Percentiles rank a stretch among this genome's conserved stretches.
These are phyloP conservation scores for Cornus florida DNA, from an alignment of 148 eudicot genomes.

Conservation along the genomic window DNA sequence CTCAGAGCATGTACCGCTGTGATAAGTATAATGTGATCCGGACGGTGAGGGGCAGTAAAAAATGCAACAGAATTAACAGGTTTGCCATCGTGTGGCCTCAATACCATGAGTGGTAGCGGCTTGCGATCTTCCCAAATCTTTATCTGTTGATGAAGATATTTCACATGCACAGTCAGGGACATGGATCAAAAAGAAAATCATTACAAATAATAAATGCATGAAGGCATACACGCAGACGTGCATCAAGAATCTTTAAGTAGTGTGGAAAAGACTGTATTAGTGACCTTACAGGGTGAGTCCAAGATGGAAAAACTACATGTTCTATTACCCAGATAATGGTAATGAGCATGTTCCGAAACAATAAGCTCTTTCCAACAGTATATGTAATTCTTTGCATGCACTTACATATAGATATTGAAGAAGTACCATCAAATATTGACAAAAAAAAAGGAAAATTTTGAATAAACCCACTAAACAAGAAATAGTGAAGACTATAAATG, in stretches of 20 bases:
- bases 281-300: too few relatives aligned
- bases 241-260: not conserved
- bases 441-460: not conserved
- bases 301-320: not conserved
- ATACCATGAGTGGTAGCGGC: slow-evolving; percentile 64
- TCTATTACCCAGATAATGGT: not conserved
- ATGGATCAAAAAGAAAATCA: slow-evolving; percentile 3
- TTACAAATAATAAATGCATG: not conserved
- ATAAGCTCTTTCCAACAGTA: not conserved
- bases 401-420: not conserved
- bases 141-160: slow-evolving; percentile 46
- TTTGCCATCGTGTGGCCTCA: slow-evolving; percentile 90
- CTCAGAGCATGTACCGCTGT: slow-evolving; percentile 64
- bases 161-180: not conserved
- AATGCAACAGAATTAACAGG: slow-evolving; percentile 93
- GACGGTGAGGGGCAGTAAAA: slow-evolving; percentile 80
- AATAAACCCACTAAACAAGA: not conserved
- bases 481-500: not conserved
- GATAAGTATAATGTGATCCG: slow-evolving; percentile 84
- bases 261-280: too few relatives aligned
- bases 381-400: not conserved
- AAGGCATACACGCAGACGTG: not conserved
- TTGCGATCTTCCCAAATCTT: slow-evolving; percentile 98
- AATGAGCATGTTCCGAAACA: not conserved
- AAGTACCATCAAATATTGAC: not conserved